These are phyloP conservation scores for Colletotrichum orbiculare DNA, from an alignment of 2,329 filamentous ascomycete species.

Conservation along the genomic window DNA sequence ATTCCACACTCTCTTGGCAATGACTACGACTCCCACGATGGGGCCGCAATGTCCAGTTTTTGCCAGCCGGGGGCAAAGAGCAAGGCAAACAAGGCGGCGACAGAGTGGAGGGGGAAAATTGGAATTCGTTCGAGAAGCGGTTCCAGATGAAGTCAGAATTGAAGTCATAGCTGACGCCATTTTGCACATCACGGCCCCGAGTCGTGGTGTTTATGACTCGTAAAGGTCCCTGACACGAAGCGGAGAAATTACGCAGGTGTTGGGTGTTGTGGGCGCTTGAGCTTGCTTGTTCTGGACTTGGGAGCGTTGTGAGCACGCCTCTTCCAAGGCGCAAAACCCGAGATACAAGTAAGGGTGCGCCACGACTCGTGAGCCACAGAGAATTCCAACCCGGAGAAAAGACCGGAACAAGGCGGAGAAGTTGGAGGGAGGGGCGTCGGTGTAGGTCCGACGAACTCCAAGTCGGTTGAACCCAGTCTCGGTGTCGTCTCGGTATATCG, in stretches of 20 bases:
- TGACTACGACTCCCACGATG: too few species aligned
- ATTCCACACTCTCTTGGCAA: too few species aligned
- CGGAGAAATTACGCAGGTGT: constrained; percentile 1
- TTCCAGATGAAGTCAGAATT: constrained; percentile 20
- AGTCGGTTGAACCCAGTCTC: not conserved
- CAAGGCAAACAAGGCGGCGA: not conserved
- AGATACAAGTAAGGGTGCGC: constrained; percentile 1
- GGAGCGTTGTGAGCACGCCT: constrained; percentile 7
- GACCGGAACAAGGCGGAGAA: not conserved
- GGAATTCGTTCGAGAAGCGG: not conserved
- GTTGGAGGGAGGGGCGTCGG: constrained; percentile 9
- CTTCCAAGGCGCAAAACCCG: constrained; percentile 10
- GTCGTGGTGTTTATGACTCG: constrained; percentile 22
- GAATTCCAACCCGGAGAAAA: not conserved
- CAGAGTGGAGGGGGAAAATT: constrained; percentile 1
- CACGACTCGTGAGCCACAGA: constrained; percentile 18
- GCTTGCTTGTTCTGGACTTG: constrained; percentile 6
- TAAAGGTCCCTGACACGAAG: constrained; percentile 6
- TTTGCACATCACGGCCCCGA: not conserved
- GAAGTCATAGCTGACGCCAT: constrained; percentile 30
- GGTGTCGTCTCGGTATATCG: constrained; percentile 25
- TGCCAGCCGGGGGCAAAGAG: constrained; percentile 5
- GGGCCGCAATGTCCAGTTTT: not conserved
- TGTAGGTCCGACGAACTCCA: constrained; percentile 5
- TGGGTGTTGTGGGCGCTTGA: constrained; percentile 14